These are phyloP conservation scores for Helianthus annuus DNA, from an alignment of 129 eudicot species.

Conservation along the genomic window DNA sequence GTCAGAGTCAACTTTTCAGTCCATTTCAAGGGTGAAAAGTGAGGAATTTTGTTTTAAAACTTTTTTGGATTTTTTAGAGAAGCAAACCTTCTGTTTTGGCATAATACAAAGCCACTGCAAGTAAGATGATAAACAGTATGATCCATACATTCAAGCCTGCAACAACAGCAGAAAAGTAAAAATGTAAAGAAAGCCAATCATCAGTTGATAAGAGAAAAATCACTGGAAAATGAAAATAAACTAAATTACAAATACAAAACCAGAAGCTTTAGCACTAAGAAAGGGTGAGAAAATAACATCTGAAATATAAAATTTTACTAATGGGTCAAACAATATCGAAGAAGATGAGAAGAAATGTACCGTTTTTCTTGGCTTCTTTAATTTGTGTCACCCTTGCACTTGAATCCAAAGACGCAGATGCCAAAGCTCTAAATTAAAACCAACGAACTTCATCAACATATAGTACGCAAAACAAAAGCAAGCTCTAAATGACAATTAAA, in stretches of 20 bases:
- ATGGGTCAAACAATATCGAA: background rate
- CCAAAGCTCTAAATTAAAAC: constrained; percentile 57
- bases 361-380: constrained; percentile 54
- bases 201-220: background rate
- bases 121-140: constrained; percentile 49
- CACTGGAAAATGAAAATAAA: background rate
- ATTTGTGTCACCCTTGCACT: constrained; percentile 85
- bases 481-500: background rate
- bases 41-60: background rate
- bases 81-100: constrained; percentile 39
- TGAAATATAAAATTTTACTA: background rate
- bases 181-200: constrained; percentile 1
- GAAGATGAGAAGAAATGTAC: constrained; percentile 35
- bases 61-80: background rate
- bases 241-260: background rate
- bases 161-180: constrained; percentile 1
- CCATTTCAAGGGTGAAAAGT: constrained; percentile 6
- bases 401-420: constrained; percentile 78
- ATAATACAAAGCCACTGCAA: constrained; percentile 59
- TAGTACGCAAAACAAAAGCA: constrained; percentile 1
- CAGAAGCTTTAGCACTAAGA: constrained; percentile 6
- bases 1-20: background rate
- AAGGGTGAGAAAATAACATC: background rate
- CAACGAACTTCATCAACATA: constrained; percentile 13
- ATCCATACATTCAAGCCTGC: constrained; percentile 76